Evolutionary conservation across 257 asterid species (phyloP), one percentile per base, ranked within the genome.

Genomic region (Schizonepeta tenuifolia): DNA sequence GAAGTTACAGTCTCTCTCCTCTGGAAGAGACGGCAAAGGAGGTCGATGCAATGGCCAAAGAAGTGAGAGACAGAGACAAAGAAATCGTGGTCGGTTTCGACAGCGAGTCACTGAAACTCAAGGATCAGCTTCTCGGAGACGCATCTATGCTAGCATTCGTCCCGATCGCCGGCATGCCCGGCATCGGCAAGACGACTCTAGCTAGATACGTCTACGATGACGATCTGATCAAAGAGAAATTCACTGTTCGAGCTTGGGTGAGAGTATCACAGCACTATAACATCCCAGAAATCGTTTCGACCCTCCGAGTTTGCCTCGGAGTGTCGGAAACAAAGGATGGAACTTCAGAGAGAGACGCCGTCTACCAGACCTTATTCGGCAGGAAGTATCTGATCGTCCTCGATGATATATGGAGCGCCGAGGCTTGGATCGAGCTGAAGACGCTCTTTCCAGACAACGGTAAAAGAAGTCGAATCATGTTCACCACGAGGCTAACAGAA

Each of bases 371-470:
- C n/a, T 49, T 46, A 28, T 47, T 43, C 5, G 70, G 21, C 0
- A 65, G 71, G 44, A 46, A n/a, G 44, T 70, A 56, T 15, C 9
- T 70, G 20, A 26, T 70, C 7, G 75, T 70, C 11, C 31, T 70
- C 7, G 75, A 70, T 57, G 75, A 70, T 70, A 1, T 70, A 41
- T 70, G 75, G 75, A 70, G 58, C 5, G 24, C 2, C 1, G 12
- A 17, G 6, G 75, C 67, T 57, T 56, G 58, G 67, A 46, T 40
- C 10, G 33, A 57, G 0, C 2, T 70, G 1, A 22, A 2, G 33
- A 0, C 0, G 7, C 20, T 61, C 67, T 70, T 70, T 41, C 67
- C 67, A 0, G 67, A 70, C 0, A 61, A 55, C 1, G 75, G 15
- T 11, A 57, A 56, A 2, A 22, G 12, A 55, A 69, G 74, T 22